Evolutionary conservation across 2,329 filamentous ascomycete species (phyloP), one percentile per base, ranked within the genome.

Genomic region (Penicillium vulpinum): DNA sequence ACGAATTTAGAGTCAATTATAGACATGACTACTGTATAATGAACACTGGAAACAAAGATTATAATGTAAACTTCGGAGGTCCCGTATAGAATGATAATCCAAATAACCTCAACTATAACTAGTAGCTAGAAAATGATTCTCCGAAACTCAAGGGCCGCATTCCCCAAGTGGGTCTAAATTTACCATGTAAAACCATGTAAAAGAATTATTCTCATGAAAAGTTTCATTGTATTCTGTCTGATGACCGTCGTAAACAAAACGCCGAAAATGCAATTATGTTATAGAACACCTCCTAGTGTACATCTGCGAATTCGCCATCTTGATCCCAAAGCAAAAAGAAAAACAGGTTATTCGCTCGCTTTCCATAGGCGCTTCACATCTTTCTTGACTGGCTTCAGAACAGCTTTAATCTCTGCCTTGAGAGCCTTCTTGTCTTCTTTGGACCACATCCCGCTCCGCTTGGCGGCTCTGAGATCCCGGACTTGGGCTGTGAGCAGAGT

Each of bases 331-430:
- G 9, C n/a, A n/a, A 40, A n/a, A 40, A 11, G 9, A 8, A 40
- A 10, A 22, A n/a, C n/a, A 4, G 5, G 21, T 5, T 2, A 31
- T 22, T 43, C 43, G n/a, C 53, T 59, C 22, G 49, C 58, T 22
- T 60, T 60, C 45, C 50, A 57, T 2, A 54, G 7, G 7, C 16
- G 35, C 46, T 54, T 60, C 10, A 60, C 16, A 15, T 54, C 51
- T 41, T 60, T 58, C 47, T 58, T 60, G 6, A 49, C 41, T 9
- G 49, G 49, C 31, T 49, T 57, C 13, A 54, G 51, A 10, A 60
- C 36, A 13, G 2, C 31, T 44, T 60, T 60, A 2, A 54, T 38
- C 50, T 60, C 58, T 5, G 36, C 38, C 40, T 60, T 60, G 9
- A 54, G 36, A 8, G 41, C 39, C 36, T 49, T 58, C 24, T 36